A percentile compares a stretch with the other conserved stretches of the same genome.
Evolutionary conservation across 495 filamentous ascomycete species (phyloP).

Genomic region (Lasiosphaeria hispida): DNA sequence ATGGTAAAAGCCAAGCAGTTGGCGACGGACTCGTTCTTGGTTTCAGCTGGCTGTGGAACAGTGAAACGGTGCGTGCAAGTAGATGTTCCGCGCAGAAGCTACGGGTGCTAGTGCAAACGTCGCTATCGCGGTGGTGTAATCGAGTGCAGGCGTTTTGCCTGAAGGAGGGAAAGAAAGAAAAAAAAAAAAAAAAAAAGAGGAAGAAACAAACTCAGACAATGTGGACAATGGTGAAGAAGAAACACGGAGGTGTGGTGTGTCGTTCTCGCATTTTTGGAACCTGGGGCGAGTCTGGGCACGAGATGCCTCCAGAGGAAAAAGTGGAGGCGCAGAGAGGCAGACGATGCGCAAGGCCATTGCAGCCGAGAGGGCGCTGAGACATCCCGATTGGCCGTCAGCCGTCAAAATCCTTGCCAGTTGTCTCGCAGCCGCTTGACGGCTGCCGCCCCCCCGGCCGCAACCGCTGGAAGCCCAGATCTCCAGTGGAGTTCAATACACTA

Average conservation of each 20-base stretch:
- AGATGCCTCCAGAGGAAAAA: not conserved
- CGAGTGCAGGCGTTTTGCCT: not conserved
- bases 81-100: conserved; percentile 8
- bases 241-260: conserved; percentile 6
- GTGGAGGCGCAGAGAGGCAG: conserved; percentile 8
- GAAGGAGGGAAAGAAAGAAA: conserved; percentile 2
- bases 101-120: not conserved
- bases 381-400: conserved; percentile 6
- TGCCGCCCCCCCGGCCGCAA: not conserved
- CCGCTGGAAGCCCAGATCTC: not conserved
- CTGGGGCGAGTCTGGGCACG: conserved; percentile 6
- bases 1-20: not conserved
- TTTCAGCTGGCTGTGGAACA: conserved; percentile 1
- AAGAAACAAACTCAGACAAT: not conserved
- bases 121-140: not conserved
- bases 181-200: not conserved
- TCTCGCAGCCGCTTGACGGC: not conserved
- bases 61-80: not conserved
- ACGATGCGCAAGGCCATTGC: conserved; percentile 5
- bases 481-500: not conserved
- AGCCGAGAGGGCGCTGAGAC: conserved; percentile 1
- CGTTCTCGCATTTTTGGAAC: conserved; percentile 5
- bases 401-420: not conserved
- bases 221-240: not conserved
- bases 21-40: not conserved